Conservation (phyloP, 805 yeast species). For the Suhomyces sp. region DNA sequence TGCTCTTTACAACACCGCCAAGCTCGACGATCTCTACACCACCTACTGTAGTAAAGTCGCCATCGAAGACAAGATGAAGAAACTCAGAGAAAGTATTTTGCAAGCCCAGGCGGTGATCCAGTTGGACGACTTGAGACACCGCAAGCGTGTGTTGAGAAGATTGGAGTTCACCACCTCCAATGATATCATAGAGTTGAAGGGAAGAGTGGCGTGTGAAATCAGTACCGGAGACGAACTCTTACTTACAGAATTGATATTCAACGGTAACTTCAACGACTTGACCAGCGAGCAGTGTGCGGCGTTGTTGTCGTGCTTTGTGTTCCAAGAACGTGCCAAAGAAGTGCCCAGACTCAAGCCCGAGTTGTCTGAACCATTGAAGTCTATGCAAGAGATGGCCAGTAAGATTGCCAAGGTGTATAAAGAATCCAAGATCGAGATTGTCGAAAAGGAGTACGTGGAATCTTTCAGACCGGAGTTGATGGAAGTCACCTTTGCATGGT, state of each 20-base stretch:
- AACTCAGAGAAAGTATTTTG: constrained; percentile 58
- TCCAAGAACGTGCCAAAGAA: constrained; percentile 93
- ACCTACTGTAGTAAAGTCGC: constrained; percentile 64
- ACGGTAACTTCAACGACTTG: constrained; percentile 89
- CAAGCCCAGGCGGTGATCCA: constrained; percentile 92
- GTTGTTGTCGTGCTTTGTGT: constrained; percentile 87
- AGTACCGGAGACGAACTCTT: constrained; percentile 85
- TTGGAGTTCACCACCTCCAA: constrained; percentile 82
- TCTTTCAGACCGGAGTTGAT: constrained; percentile 88
- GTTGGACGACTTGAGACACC: constrained; percentile 86
- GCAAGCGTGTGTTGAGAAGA: constrained; percentile 89
- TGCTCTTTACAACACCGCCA: constrained; percentile 61
- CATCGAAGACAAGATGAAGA: constrained; percentile 55
- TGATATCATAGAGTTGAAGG: constrained; percentile 93
- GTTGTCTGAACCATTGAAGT: constrained; percentile 86
- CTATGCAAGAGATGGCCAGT: constrained; percentile 85
- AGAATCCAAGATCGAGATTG: constrained; percentile 86
- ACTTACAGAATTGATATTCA: constrained; percentile 88
- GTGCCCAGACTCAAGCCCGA: constrained; percentile 83
- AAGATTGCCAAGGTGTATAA: constrained; percentile 85
- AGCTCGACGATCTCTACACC: constrained; percentile 60
- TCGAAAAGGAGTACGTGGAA: constrained; percentile 90
- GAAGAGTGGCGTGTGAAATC: constrained; percentile 96
- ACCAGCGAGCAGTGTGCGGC: constrained; percentile 91
- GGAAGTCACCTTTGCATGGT: constrained; percentile 98